Base-by-base conservation (phyloP, 2,329 filamentous ascomycete species). In the Paraconiothyrium sp. region DNA sequence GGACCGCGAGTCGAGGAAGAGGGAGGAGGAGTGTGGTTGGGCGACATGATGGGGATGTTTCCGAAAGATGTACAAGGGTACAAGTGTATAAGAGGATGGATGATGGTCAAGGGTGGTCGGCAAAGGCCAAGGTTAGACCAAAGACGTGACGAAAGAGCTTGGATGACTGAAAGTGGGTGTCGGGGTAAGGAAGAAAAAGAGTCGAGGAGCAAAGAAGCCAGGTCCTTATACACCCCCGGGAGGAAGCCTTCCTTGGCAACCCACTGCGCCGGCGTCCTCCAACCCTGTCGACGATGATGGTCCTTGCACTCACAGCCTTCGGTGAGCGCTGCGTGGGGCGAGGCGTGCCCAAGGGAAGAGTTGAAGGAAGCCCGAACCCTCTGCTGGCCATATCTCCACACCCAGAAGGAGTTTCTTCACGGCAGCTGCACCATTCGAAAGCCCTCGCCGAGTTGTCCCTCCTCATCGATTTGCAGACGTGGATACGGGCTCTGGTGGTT, bases 1-100 rank as follows among this genome's bases (percentile, higher is more conserved):
- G 69, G 62, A 46, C 69, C 70, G 39, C 61, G 65, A 32, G 62
- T 63, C 14, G 69, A 72, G 14, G 72, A 73, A 52, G 65, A 61
- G 20, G 70, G 67, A 34, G 72, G 67, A 32, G 72, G 73, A 41
- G 67, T 64, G 54, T 67, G 67, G 24, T 32, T 22, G 22, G 11
- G 46, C 62, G 69, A 75, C 70, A 74, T 74, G 65, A 27, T 48
- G 43, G 13, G 11, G 54, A 30, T 66, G 59, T 66, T 66, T 54
- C 54, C 9, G 61, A 64, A 16, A 24, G 35, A 44, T 52, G 44
- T 65, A 55, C 43, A 61, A 58, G 41, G 61, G 59, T 60, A 65
- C 61, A 47, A 62, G 64, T 66, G 65, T 67, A 67, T 62, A 70
- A 61, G 57, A 65, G 52, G 41, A 59, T 44, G 50, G 37, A 54